These are phyloP conservation scores for Gossypium sturtianum DNA, from an alignment of 345 rosid genomes.

Conservation along the genomic window DNA sequence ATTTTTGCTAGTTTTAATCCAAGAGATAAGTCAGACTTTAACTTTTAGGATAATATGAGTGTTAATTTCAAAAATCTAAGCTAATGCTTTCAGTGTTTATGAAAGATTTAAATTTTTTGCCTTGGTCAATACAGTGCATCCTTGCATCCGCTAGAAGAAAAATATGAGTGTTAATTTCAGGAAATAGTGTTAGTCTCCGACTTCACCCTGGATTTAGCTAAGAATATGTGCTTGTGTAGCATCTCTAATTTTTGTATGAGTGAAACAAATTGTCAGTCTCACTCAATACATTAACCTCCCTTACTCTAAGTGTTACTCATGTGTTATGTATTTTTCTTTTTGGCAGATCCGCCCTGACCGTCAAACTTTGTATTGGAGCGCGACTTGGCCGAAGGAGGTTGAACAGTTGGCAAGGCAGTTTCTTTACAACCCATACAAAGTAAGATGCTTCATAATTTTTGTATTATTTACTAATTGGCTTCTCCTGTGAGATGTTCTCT, in stretches of 20 bases:
- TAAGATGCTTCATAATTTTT: conserved; percentile 26
- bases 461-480: neutral
- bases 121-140: neutral
- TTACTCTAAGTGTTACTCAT: neutral
- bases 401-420: conserved; percentile 80
- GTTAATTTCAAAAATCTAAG: neutral
- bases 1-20: neutral
- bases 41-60: neutral
- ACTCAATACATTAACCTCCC: neutral
- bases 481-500: neutral
- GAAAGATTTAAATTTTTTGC: neutral
- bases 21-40: neutral
- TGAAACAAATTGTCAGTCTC: conserved; percentile 3
- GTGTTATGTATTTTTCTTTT: neutral
- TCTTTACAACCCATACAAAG: conserved; percentile 96
- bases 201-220: neutral
- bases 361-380: conserved; percentile 98
- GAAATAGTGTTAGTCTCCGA: neutral
- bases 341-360: conserved; percentile 92
- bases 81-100: neutral
- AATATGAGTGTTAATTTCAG: neutral
- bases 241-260: neutral
- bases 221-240: neutral
- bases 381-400: conserved; percentile 99
- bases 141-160: neutral